Evolutionary conservation across 2,329 filamentous ascomycete genomes (phyloP), one percentile per base, ranked within the genome.

Genomic region (Scytalidium lignicola): DNA sequence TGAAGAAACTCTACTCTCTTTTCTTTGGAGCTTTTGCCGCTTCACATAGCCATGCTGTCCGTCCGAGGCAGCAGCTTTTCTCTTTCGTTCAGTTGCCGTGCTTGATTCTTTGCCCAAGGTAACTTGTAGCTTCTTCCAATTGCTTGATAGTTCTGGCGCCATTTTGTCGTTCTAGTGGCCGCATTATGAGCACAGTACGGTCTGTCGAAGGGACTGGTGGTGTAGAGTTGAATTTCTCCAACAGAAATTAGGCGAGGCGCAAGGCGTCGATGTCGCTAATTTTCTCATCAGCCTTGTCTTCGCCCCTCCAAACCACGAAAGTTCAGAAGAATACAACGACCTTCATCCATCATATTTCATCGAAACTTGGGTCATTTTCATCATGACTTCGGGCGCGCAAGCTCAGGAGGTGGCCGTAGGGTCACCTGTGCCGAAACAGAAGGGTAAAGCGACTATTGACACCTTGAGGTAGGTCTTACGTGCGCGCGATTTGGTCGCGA

Each of bases 371-470:
- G 44, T 41, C 40, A 42, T 44, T 50, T 58, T 67, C 49, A 77
- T 74, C 72, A 83, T 83, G 80, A 74, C 71, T 51, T 73, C 71
- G 15, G 71, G 72, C 48, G 71, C 69, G 39, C 67, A 71, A 21
- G 70, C 69, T 51, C 73, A 74, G 29, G 79, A 84, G 58, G 64
- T 74, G 18, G 64, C 74, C 15, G 79, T 81, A 12, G 81, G 80
- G 41, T 75, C 78, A 15, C 75, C 80, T 54, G 75, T 73, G 29
- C 78, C 78, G 2, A 73, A 76, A 41, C 72, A 92, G 67, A 95
- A 85, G 65, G 86, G 90, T 49, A 85, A 84, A 64, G 90, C 91
- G 58, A 96, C 90, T 29, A 74, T 93, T 54, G 86, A 90, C 60
- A 92, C 90, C 23, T 76, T 97, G 59, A 80, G 81, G 86, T 88